Base-by-base conservation (phyloP, 1,284 basidiomycete genomes). In the Malassezia obtusa region DNA sequence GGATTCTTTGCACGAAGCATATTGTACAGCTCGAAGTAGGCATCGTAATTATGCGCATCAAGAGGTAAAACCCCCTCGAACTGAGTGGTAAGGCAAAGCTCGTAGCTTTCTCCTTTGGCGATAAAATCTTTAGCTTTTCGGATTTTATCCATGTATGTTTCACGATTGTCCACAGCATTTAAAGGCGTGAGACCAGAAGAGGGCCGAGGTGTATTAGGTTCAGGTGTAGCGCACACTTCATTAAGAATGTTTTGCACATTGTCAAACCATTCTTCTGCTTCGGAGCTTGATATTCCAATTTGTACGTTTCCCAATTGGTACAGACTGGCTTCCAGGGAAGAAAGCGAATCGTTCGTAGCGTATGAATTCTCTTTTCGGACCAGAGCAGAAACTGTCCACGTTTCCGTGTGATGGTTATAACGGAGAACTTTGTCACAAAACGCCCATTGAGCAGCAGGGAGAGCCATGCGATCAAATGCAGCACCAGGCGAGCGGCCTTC, bases 81-180 rank as follows among this genome's bases (percentile, higher is more conserved):
- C 10, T 80, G 81, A 1, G 87, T 91, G 0, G 91, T 96, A 36
- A 95, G 78, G 66, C 92, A 96, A 19, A 96, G 80, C 71, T 96
- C 91, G 75, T 96, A 96, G n/a, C 88, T 89, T 71, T 96, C 86
- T 5, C 91, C 91, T 33, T 84, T 79, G 51, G 80, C 83, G 21
- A 96, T 83, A 49, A 81, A 80, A 49, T 86, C 83, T 66, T 89
- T 83, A 10, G 87, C 86, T 32, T 78, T 71, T 28, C 82, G 77
- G 64, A 95, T 89, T 36, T 82, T 82, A 15, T 79, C 75, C 49
- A 84, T 82, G 76, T 96, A 95, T 49, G 59, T 52, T 56, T 67
- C 50, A 10, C 50, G 52, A 39, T 62, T 51, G 11, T 58, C 61
- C 22, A 60, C 36, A 2, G 53, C 54, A 25, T 36, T 41, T 21